Evolutionary conservation across 495 filamentous ascomycete genomes (phyloP), one percentile per base, ranked within the genome.

Genomic region (Hyaloscypha finlandica): DNA sequence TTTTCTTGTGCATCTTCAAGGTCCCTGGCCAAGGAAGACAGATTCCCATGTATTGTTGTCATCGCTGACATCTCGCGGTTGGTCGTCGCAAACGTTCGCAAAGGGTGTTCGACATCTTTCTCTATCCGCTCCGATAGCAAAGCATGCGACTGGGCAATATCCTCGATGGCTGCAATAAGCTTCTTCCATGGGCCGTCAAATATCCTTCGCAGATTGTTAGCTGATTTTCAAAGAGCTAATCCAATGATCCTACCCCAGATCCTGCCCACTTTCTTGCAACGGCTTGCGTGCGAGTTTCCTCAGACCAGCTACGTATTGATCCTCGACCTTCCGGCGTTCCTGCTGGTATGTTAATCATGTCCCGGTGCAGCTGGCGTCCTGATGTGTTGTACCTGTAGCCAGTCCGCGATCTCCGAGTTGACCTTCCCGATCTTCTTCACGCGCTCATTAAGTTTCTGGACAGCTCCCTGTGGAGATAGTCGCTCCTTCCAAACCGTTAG

Each of bases 291-390:
- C 85, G 66, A 99, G 81, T 79, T 93, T 98, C 71, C 88, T 87
- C 64, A 99, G 80, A 6, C 90, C 90, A 75, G 88, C 84, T 58
- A 91, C 92, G 79, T 99, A 99, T 71, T 86, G 80, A 76, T 97
- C 96, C 80, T 99, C 96, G 53, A 97, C 85, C 65, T 88, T 90
- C 74, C 94, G 90, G 69, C 96, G 92, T 80, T 99, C 95, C 95
- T 76, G 29, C 59, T 51, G 52, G 59, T 29, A 60, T 71, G 65
- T 71, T 37, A 71, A 64, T 54, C 37, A 52, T 6, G 12, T 61
- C 51, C 25, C 30, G 30, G 58, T 51, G 54, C 32, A 57, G 42
- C 37, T 19, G 42, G 12, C 11, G 67, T 62, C 79, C 67, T 12
- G 48, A 11, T 20, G 29, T 51, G 66, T 57, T 80, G 66, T 89